These are phyloP conservation scores for Apiospora hydei DNA, from an alignment of 2,329 filamentous ascomycete species.

Conservation along the genomic window DNA sequence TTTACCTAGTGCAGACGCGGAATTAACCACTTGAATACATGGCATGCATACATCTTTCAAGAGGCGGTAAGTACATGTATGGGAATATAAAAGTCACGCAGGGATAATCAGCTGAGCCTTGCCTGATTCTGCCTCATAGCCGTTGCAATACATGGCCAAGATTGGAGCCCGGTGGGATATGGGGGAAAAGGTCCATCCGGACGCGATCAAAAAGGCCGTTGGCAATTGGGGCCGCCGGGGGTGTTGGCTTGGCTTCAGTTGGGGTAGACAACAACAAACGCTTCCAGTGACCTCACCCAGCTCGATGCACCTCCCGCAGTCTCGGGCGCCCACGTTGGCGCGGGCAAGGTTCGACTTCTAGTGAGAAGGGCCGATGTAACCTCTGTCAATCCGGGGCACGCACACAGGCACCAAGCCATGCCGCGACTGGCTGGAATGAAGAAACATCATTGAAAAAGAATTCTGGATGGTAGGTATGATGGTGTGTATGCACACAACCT, in stretches of 20 bases:
- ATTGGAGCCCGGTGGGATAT: not conserved
- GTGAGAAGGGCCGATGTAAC: constrained; percentile 1
- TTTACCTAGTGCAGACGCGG: not conserved
- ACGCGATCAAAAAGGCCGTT: not conserved
- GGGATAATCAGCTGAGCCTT: not conserved
- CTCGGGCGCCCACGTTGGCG: not conserved
- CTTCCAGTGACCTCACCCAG: not conserved
- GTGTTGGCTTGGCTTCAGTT: not conserved
- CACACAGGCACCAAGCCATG: not conserved
- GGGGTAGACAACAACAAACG: not conserved
- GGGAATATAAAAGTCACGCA: not conserved
- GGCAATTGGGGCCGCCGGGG: too few species aligned
- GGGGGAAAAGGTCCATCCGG: not conserved
- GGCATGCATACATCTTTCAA: not conserved
- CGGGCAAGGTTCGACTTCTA: not conserved
- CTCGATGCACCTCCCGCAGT: not conserved
- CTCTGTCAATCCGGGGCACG: not conserved
- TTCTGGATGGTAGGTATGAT: not conserved
- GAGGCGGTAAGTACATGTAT: not conserved
- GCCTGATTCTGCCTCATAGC: not conserved
- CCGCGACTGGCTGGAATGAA: constrained; percentile 14
- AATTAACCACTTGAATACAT: not conserved
- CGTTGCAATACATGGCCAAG: not conserved
- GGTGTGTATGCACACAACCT: not conserved
- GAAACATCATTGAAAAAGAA: not conserved